Evolutionary conservation across 2,329 filamentous ascomycete genomes (phyloP), one percentile per base, ranked within the genome.

Genomic region (Orbilia ellipsospora): DNA sequence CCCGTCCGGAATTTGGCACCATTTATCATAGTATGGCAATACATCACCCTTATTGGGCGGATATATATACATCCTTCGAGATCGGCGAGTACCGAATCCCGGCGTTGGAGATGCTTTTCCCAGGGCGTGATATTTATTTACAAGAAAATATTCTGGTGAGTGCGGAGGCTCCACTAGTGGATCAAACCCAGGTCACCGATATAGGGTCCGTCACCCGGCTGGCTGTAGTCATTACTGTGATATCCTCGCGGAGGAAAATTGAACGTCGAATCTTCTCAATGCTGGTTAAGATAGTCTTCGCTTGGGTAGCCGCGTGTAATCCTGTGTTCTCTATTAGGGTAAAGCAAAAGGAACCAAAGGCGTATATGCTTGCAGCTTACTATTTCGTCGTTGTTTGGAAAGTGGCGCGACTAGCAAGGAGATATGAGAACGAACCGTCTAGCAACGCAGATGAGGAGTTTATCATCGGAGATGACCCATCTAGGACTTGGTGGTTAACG

Each of bases 401-500:
- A 16, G 45, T 60, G 10, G 56, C 16, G 36, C 31, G 18, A n/a
- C 20, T 45, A 16, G 56, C 36, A 18, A 20, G 4, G 5, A 36
- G 23, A 13, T 60, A 44, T 45, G 36, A 2, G 13, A 16, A 45
- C 20, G 56, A 44, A 12, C 7, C 6, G 12, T 6, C n/a, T 4
- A n/a, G 2, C 4, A 15, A 44, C 12, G 16, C 18, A 15, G 56
- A 44, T 8, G 56, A 60, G 2, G 4, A 44, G n/a, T 60, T 60
- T 31, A 45, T 60, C 36, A 60, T 60, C 3, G 56, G 56, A 4
- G 56, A 60, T 60, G 23, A 4, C 16, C 2, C 31, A 15, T 3
- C 31, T 13, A n/a, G 23, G n/a, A 60, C 56, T 8, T 60, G 56
- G 56, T 60, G 56, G 56, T 13, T 61, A 28, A 1, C n/a, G 15